Percentiles rank a stretch among this genome's conserved stretches.
Conservation (phyloP, 176 grass and related monocot species). For the Oryza punctata region DNA sequence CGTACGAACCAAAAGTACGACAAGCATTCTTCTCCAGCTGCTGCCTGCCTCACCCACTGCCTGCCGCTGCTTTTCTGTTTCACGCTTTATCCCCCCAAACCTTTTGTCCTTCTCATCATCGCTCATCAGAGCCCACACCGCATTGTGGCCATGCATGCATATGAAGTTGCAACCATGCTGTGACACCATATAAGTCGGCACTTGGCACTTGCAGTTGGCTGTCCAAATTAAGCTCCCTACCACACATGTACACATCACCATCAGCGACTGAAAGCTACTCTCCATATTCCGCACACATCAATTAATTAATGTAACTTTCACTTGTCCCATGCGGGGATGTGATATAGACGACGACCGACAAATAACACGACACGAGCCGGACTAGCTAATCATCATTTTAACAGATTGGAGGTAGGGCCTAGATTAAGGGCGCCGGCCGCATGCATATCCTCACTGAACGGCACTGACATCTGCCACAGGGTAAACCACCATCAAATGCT, state of each 20-base stretch:
- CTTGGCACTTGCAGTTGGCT: not conserved
- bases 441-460: not conserved
- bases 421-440: not conserved
- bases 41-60: not conserved
- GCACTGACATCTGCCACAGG: too few relatives aligned
- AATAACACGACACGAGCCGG: not conserved
- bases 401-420: not conserved
- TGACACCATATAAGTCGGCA: not conserved
- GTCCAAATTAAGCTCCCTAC: not conserved
- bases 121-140: not conserved
- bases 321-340: not conserved
- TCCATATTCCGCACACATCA: not conserved
- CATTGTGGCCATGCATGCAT: not conserved
- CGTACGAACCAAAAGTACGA: not conserved
- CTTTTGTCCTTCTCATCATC: not conserved
- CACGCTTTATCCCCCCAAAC: not conserved
- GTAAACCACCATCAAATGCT: too few relatives aligned
- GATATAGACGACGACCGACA: not conserved
- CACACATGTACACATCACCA: not conserved
- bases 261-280: not conserved
- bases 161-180: not conserved
- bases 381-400: not conserved
- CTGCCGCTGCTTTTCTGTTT: not conserved
- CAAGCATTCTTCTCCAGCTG: not conserved
- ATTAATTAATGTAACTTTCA: not conserved